Conservation (phyloP, 345 rosid species). For the Excoecaria agallocha region DNA sequence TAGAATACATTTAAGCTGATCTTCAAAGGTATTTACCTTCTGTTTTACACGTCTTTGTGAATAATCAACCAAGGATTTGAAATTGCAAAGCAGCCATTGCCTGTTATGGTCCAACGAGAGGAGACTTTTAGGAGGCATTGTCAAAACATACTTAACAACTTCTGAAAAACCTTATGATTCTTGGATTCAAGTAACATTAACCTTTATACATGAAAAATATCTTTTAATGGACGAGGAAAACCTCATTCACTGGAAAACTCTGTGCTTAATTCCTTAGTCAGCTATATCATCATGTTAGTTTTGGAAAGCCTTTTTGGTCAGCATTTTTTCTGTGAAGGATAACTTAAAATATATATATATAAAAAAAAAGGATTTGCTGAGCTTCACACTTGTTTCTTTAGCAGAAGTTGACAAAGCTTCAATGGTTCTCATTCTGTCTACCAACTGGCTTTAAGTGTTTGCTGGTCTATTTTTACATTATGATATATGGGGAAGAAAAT, state of each 20-base stretch:
- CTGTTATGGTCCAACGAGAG: not conserved
- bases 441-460: not conserved
- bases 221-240: not conserved
- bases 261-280: not conserved
- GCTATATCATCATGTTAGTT: too few relatives aligned
- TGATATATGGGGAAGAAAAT: not conserved
- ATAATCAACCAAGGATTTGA: conserved; percentile 3
- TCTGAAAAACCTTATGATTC: not conserved
- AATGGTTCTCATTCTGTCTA: not conserved
- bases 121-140: not conserved
- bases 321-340: not conserved
- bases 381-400: not conserved
- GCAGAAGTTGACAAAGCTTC: not conserved
- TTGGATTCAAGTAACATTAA: not conserved
- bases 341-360: not conserved
- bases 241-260: not conserved
- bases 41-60: not conserved
- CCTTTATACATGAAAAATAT: not conserved
- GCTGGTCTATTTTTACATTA: not conserved
- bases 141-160: not conserved
- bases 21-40: not conserved
- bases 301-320: too few relatives aligned
- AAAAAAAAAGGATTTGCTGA: not conserved
- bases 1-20: not conserved
- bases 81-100: not conserved